Conservation (phyloP, 495 filamentous ascomycete species). For the Lasiosphaeria ovina region DNA sequence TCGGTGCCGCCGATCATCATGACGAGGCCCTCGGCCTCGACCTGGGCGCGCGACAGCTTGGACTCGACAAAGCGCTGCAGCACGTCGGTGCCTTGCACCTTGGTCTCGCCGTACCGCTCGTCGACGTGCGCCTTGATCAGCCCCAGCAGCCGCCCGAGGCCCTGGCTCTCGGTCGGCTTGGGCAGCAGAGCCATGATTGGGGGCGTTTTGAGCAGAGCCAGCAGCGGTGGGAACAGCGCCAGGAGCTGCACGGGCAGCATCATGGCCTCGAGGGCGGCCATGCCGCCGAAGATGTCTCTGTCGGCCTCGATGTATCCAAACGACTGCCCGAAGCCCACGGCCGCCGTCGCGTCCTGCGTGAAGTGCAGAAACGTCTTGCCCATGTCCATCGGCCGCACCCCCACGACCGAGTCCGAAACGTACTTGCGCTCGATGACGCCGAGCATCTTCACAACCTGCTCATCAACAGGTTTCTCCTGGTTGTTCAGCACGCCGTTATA, state of each 20-base stretch:
- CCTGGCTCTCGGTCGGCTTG: slow-evolving; percentile 1
- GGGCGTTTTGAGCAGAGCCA: slow-evolving; percentile 2
- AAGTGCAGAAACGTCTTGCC: slow-evolving; percentile 35
- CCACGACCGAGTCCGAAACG: slow-evolving; percentile 6
- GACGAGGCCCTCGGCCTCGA: slow-evolving; percentile 21
- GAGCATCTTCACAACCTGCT: slow-evolving; percentile 16
- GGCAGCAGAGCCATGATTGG: slow-evolving; percentile 1
- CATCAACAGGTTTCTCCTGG: slow-evolving; percentile 14
- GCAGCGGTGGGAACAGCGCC: slow-evolving; percentile 1
- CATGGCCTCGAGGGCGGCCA: slow-evolving; percentile 14
- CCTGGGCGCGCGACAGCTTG: slow-evolving; percentile 13
- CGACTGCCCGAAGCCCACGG: slow-evolving; percentile 37
- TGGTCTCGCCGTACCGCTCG: slow-evolving; percentile 13
- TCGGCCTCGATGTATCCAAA: slow-evolving; percentile 41
- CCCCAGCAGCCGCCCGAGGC: slow-evolving; percentile 7
- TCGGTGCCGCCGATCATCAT: slow-evolving; percentile 51
- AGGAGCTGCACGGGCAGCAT: slow-evolving; percentile 3
- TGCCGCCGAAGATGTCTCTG: slow-evolving; percentile 31
- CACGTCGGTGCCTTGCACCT: slow-evolving; percentile 11
- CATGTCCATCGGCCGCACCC: slow-evolving; percentile 34
- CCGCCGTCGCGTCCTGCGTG: slow-evolving; percentile 41
- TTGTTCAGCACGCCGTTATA: slow-evolving; percentile 14
- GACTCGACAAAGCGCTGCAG: slow-evolving; percentile 20
- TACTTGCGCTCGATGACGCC: slow-evolving; percentile 20
- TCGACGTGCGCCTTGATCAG: slow-evolving; percentile 11